Evolutionary conservation across 208 protist species (phyloP), one percentile per base, ranked within the genome.

Genomic region (Acanthamoeba royreba): DNA sequence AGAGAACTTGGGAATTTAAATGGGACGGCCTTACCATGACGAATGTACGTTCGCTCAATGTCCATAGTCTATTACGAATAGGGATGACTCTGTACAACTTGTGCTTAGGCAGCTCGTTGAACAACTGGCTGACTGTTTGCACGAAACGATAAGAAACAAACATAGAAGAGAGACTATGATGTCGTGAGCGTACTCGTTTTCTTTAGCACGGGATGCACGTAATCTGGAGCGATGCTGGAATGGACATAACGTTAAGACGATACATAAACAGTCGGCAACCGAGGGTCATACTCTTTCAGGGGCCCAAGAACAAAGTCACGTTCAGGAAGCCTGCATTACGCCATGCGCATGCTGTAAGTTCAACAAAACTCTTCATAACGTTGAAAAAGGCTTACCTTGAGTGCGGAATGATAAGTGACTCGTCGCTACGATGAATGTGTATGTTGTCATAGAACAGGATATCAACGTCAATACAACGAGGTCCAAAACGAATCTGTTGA

Each of bases 301-400:
- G 95, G 95, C 0, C 91, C 38, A 13, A 96, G 35, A n/a, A 96
- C 90, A 72, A 96, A 96, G 63, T 93, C 88, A 15, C 95, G 45
- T 53, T 96, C 95, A 38, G 77, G 91, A 46, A 96, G 91, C 53
- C 42, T 83, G 11, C n/a, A 52, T 1, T 17, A 69, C 4, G 33
- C 19, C n/a, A n/a, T n/a, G n/a, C n/a, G n/a, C n/a, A n/a, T n/a
- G n/a, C n/a, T n/a, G n/a, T n/a, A n/a, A n/a, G n/a, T n/a, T n/a
- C n/a, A n/a, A n/a, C n/a, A n/a, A n/a, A n/a, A n/a, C n/a, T n/a
- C n/a, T n/a, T n/a, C n/a, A n/a, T n/a, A n/a, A n/a, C n/a, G n/a
- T 13, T 1, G 28, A 9, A 25, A 79, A n/a, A 4, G 66, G 0
- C 66, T 25, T 15, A 85, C 74, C 74, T 38, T 11, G 83, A 58